phyloP scores from a whole-genome alignment of 495 filamentous ascomycete species.

The Aeminium ludgeri region DNA sequence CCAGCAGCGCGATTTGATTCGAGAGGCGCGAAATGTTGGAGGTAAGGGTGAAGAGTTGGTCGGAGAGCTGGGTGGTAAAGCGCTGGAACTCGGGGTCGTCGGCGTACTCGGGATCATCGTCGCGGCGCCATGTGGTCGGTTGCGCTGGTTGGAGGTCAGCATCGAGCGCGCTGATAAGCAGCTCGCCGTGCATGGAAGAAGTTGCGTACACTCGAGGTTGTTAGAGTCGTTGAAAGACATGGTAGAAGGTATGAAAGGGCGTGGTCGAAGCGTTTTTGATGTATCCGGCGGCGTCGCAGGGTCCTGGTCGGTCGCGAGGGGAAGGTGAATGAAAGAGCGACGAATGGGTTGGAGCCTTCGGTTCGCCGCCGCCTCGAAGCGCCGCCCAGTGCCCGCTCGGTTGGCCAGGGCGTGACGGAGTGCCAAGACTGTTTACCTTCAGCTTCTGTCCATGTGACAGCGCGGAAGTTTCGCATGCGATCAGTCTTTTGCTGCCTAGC shows the following conservation, averaged over 20 bases:
- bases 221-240: slow-evolving; percentile 90
- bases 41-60: slow-evolving; percentile 72
- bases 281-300: slow-evolving; percentile 1
- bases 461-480: neutral
- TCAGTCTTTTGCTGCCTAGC: neutral
- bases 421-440: slow-evolving; percentile 2
- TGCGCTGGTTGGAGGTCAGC: slow-evolving; percentile 30
- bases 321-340: neutral
- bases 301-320: neutral
- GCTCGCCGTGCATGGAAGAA: neutral
- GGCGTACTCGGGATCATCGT: slow-evolving; percentile 53
- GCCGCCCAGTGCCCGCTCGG: no score
- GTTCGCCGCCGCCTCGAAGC: neutral
- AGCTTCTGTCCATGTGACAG: slow-evolving; percentile 2
- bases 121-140: slow-evolving; percentile 45
- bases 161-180: neutral
- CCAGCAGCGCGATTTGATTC: slow-evolving; percentile 65
- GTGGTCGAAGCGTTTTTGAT: neutral
- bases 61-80: slow-evolving; percentile 63
- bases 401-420: no score
- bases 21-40: slow-evolving; percentile 68
- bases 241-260: slow-evolving; percentile 6
- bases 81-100: slow-evolving; percentile 88
- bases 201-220: slow-evolving; percentile 43
- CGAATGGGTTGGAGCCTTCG: neutral